phyloP scores from a whole-genome alignment of 176 grass and related monocot genomes.

The Bromus sterilis region DNA sequence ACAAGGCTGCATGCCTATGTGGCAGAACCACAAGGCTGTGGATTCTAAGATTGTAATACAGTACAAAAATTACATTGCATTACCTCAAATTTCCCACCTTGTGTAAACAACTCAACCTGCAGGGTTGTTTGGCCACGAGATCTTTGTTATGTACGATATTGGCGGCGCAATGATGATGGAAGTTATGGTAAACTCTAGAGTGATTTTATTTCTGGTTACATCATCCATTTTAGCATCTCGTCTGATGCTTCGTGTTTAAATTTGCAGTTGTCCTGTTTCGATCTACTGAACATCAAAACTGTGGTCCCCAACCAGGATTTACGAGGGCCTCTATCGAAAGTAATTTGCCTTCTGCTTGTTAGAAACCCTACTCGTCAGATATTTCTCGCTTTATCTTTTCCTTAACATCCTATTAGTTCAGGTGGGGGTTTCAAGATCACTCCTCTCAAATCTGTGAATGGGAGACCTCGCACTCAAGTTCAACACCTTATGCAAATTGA shows the following conservation, averaged over 20 bases:
- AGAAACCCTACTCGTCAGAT: background rate
- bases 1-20: background rate
- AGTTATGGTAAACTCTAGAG: conserved; percentile 66
- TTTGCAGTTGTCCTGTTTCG: conserved; percentile 83
- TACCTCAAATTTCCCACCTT: conserved; percentile 14
- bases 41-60: background rate
- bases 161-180: conserved; percentile 97
- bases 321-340: conserved; percentile 87
- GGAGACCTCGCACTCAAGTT: conserved; percentile 75
- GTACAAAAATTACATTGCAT: conserved; percentile 13
- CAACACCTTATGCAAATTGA: conserved; percentile 99
- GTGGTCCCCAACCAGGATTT: conserved; percentile 87
- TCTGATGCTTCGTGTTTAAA: conserved; percentile 4
- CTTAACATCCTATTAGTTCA: conserved; percentile 26
- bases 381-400: conserved; percentile 9
- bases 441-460: conserved; percentile 67
- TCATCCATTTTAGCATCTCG: conserved; percentile 1
- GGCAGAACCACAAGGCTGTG: background rate
- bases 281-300: conserved; percentile 87
- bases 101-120: conserved; percentile 27
- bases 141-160: conserved; percentile 97
- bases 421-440: conserved; percentile 99
- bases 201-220: conserved; percentile 22
- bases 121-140: conserved; percentile 96
- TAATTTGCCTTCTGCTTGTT: conserved; percentile 40